Conservation (phyloP, 1,284 basidiomycete genomes). For the Meira nashicola region DNA sequence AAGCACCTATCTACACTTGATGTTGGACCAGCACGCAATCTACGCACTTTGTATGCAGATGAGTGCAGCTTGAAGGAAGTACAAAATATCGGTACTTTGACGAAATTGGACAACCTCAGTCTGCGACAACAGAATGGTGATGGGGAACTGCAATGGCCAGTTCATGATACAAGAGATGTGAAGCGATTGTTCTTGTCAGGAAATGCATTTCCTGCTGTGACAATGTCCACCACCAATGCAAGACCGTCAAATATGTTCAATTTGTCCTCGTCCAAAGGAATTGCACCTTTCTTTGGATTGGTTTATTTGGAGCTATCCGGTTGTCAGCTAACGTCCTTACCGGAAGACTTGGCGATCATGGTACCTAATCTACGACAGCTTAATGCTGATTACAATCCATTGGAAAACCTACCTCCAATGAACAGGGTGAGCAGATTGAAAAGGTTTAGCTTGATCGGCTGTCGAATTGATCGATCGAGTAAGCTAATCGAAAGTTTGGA, state of each 20-base stretch:
- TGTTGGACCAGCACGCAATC: slow-evolving; percentile 64
- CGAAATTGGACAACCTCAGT: slow-evolving; percentile 80
- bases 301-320: slow-evolving; percentile 88
- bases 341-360: slow-evolving; percentile 63
- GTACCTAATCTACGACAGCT: slow-evolving; percentile 83
- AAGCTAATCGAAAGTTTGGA: slow-evolving; percentile 31
- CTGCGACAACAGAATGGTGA: slow-evolving; percentile 71
- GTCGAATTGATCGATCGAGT: slow-evolving; percentile 35
- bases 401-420: slow-evolving; percentile 34
- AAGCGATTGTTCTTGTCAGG: slow-evolving; percentile 91
- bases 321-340: slow-evolving; percentile 76
- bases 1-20: slow-evolving; percentile 64
- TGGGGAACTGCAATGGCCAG: slow-evolving; percentile 58
- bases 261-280: neutral
- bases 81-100: slow-evolving; percentile 58
- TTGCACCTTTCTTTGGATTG: slow-evolving; percentile 68
- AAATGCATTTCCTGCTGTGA: slow-evolving; percentile 55
- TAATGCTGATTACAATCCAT: slow-evolving; percentile 59
- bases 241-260: neutral
- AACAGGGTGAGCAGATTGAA: slow-evolving; percentile 35
- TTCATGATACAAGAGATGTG: slow-evolving; percentile 75
- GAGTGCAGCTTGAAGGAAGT: slow-evolving; percentile 67
- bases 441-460: slow-evolving; percentile 44
- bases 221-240: neutral
- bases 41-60: slow-evolving; percentile 89